Conservation (phyloP, 169 alveolate genomes). For the Eimeria falciformis region DNA sequence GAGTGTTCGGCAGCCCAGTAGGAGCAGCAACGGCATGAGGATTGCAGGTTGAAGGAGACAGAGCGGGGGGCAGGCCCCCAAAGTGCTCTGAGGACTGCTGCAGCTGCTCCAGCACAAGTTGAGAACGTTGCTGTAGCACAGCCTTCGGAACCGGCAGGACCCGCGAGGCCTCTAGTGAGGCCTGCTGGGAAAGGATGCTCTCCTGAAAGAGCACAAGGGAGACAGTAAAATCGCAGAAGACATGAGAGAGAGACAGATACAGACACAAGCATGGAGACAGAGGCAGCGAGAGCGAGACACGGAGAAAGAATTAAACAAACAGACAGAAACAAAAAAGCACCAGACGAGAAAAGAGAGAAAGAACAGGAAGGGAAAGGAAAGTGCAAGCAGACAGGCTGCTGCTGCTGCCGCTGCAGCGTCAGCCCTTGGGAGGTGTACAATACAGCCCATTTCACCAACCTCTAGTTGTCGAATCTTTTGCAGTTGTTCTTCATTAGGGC, state of each 20-base stretch:
- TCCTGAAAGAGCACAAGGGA: not conserved
- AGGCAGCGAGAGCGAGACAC: not conserved
- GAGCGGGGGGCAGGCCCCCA: slow-evolving; percentile 16
- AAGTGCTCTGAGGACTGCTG: not conserved
- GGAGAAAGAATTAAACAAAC: not conserved
- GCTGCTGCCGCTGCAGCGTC: slow-evolving; percentile 8
- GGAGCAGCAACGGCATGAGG: not conserved
- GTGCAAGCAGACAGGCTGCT: not conserved
- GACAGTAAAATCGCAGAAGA: too few relatives aligned
- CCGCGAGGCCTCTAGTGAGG: not conserved
- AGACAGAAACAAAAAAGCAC: not conserved
- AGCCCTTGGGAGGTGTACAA: too few relatives aligned
- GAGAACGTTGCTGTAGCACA: slow-evolving; percentile 26
- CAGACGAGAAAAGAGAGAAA: not conserved
- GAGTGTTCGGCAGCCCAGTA: not conserved
- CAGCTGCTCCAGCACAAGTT: slow-evolving; percentile 36
- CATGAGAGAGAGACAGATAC: not conserved
- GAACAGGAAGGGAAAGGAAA: not conserved
- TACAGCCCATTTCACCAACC: too few relatives aligned
- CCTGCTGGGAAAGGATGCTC: slow-evolving; percentile 4
- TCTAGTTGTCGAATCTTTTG: too few relatives aligned
- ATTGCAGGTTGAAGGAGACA: slow-evolving; percentile 19
- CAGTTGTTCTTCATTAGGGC: too few relatives aligned
- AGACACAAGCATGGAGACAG: not conserved
- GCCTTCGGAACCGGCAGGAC: not conserved